Evolutionary conservation across 352 stramenopile genomes (phyloP), one percentile per base, ranked within the genome.

Genomic region (Globisporangium canariense): DNA sequence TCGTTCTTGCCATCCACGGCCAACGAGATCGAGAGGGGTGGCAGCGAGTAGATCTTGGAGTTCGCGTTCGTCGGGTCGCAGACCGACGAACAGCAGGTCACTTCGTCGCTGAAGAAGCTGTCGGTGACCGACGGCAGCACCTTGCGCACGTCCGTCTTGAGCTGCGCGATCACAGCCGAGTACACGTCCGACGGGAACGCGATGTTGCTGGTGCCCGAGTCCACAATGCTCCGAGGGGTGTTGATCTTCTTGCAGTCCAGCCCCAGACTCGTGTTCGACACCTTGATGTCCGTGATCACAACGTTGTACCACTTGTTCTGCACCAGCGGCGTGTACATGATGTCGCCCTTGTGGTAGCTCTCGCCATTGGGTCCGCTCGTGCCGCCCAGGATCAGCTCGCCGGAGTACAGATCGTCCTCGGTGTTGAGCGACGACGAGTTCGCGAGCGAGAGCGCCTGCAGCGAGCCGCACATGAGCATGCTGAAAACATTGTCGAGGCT

Each of bases 131-230:
- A 65, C 3, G 76, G 65, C 20, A 78, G 51, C 13, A 91, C 64
- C 28, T 76, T 71, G 13, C 71, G 67, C 54, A 92, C 84, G 49
- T 87, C 73, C 28, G 67, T 62, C 51, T 80, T 83, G 22, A 94
- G 71, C 47, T 83, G 67, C 1, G 74, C 38, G 32, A 94, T 59
- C 6, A 94, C 71, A 5, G 79, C 69, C 2, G 57, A 76, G 71
- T 92, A 94, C 9, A 92, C 76, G 36, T 56, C 69, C 8, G 82
- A 86, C 11, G 83, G 86, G 62, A 94, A 82, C 34, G 82, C 79
- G n/a, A 94, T 67, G 68, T 93, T 94, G 67, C 82, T 93, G 8
- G 83, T 88, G 4, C 86, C 86, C 51, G 82, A 91, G 67, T 94
- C 83, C 18, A 94, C 78, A 58, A 94, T 93, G 3, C 79, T 70